Percentiles rank a stretch among this genome's conserved stretches.
These are phyloP conservation scores for Obba rivulosa DNA, from an alignment of 768 basidiomycete genomes.

Conservation along the genomic window DNA sequence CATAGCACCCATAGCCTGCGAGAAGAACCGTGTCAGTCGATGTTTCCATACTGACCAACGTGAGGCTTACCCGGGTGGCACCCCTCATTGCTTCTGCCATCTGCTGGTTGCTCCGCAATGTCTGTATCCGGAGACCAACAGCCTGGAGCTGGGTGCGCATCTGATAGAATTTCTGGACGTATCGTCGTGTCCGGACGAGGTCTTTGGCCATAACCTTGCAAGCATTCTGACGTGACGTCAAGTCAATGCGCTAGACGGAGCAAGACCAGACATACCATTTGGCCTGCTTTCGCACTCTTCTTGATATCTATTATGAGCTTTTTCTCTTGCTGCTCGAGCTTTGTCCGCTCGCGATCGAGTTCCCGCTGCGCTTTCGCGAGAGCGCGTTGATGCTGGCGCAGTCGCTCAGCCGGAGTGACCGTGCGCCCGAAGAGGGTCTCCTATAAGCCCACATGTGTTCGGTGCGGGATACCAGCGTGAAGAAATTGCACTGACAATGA, in stretches of 20 bases:
- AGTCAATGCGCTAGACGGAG: neutral
- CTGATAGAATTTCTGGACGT: slow-evolving; percentile 97
- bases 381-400: slow-evolving; percentile 94
- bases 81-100: slow-evolving; percentile 99
- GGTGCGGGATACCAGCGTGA: slow-evolving; percentile 2
- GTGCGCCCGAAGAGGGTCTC: slow-evolving; percentile 94
- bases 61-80: slow-evolving; percentile 77
- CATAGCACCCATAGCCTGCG: slow-evolving; percentile 96
- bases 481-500: slow-evolving; percentile 50
- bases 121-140: slow-evolving; percentile 91
- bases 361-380: slow-evolving; percentile 97
- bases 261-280: slow-evolving; percentile 58
- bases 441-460: slow-evolving; percentile 35
- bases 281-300: slow-evolving; percentile 91
- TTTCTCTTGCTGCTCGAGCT: slow-evolving; percentile 96
- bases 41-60: neutral
- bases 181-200: slow-evolving; percentile 90
- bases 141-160: slow-evolving; percentile 99
- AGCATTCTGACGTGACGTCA: slow-evolving; percentile 61
- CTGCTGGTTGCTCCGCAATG: slow-evolving; percentile 93
- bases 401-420: slow-evolving; percentile 92
- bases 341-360: slow-evolving; percentile 90
- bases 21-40: neutral
- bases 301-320: slow-evolving; percentile 94
- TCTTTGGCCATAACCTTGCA: slow-evolving; percentile 99